Evolutionary conservation across 192 early-diverging fungal species (phyloP), one percentile per base, ranked within the genome.

Genomic region (Coemansia sp.): DNA sequence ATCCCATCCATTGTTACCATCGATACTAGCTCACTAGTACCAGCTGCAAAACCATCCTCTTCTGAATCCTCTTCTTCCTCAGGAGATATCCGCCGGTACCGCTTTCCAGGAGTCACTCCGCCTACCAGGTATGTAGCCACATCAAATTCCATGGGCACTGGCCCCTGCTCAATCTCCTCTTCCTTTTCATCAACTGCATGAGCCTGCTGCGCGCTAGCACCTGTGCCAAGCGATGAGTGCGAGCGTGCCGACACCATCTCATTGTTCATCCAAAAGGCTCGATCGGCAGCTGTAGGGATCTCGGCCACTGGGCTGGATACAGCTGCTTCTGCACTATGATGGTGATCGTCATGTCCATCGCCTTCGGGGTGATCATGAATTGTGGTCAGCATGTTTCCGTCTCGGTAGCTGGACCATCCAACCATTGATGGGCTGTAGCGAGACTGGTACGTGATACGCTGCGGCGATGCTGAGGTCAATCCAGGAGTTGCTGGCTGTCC

Each of bases 151-250:
- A 78, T 67, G 5, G 75, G 75, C 55, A 58, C 64, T n/a, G 75
- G 75, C 15, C 64, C 75, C 53, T 78, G 68, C 50, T 78, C 75
- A 10, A 78, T 71, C 61, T 78, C 75, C 38, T 78, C 75, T 23
- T 78, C 75, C 44, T 68, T 70, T 18, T 60, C 61, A 1, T 53
- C 44, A 9, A 43, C 15, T 11, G 31, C 50, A 35, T 35, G 6
- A n/a, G 53, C 36, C 10, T 59, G 55, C 19, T 49, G 38, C 9
- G 50, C 55, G 28, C 68, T 71, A 0, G 54, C 41, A 3, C 75
- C 65, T 1, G 68, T 71, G 20, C 68, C 75, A 15, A 71, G 41
- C 11, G 75, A 78, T 13, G 75, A 78, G n/a, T 78, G 68, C 38
- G 75, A 71, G 13, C 68, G 58, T 9, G 52, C 75, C 14, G 75